phyloP scores from a whole-genome alignment of 257 asterid species.

The Nicotiana otophora region DNA sequence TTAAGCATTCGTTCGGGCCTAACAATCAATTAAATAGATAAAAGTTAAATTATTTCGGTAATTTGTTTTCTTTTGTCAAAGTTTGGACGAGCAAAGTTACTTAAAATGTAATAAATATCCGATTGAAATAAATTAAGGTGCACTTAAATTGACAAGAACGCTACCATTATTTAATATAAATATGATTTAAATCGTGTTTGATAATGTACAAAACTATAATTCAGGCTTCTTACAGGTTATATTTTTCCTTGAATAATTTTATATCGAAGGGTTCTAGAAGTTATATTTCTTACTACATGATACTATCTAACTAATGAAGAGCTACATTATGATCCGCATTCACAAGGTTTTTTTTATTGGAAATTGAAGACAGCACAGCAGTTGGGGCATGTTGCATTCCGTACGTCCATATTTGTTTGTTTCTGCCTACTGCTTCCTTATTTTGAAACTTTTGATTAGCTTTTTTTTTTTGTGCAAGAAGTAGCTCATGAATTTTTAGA shows the following conservation, averaged over 20 bases:
- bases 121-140: no score
- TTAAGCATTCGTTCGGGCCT: background rate
- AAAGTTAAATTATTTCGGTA: no score
- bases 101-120: no score
- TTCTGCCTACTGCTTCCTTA: background rate
- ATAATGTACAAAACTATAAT: background rate
- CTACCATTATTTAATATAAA: background rate
- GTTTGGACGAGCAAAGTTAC: no score
- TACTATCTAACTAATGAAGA: background rate
- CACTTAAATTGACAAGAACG: background rate
- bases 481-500: no score
- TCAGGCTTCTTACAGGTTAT: background rate
- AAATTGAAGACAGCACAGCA: background rate
- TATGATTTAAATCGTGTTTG: background rate
- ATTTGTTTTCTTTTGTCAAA: no score
- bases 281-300: background rate
- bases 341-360: background rate
- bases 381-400: background rate
- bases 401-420: background rate
- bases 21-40: background rate
- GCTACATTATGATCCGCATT: background rate
- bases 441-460: background rate
- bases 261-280: background rate
- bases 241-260: background rate
- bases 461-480: no score